Conservation (phyloP, 1,284 basidiomycete genomes). For the Trichosporon sp. region DNA sequence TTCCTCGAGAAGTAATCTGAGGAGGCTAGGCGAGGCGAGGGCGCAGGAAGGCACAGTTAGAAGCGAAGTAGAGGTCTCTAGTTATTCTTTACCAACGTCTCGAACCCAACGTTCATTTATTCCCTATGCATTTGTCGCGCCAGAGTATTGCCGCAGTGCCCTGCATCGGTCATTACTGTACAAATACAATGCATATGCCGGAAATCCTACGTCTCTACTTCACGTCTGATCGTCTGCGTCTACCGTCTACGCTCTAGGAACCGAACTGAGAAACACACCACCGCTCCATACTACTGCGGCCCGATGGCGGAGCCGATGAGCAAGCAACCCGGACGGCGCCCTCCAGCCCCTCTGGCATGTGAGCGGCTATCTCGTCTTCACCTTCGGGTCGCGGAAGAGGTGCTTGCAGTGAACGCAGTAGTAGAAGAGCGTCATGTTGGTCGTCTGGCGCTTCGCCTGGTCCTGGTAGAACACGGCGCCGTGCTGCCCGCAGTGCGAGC, state of each 20-base stretch:
- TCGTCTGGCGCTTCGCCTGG: conserved; percentile 88
- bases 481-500: conserved; percentile 47
- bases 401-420: conserved; percentile 82
- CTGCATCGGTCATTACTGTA: background rate
- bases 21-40: background rate
- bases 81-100: background rate
- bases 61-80: background rate
- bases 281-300: too few species aligned
- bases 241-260: background rate
- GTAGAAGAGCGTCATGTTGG: conserved; percentile 74
- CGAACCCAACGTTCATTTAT: conserved; percentile 1
- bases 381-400: conserved; percentile 64
- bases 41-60: background rate
- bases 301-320: too few species aligned
- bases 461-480: conserved; percentile 87
- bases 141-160: background rate
- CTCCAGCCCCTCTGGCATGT: background rate
- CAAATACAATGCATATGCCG: conserved; percentile 3
- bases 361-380: background rate
- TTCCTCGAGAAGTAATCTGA: background rate
- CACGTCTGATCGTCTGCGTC: background rate
- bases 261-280: background rate
- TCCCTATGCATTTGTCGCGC: background rate
- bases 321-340: too few species aligned
- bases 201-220: background rate